These are phyloP conservation scores for Nematodospora anomalae DNA, from an alignment of 1,139 yeast genomes.

Conservation along the genomic window DNA sequence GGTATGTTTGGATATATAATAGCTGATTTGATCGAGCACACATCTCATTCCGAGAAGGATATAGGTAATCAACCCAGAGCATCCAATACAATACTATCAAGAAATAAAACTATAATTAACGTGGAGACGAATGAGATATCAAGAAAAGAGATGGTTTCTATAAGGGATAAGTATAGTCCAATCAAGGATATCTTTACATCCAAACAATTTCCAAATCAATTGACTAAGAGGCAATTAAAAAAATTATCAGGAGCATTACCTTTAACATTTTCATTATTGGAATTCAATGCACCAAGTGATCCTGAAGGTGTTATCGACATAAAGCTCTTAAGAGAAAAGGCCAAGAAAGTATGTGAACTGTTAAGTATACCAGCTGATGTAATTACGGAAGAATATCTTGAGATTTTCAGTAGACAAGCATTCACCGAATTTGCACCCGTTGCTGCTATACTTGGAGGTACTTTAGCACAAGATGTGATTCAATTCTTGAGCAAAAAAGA, in stretches of 20 bases:
- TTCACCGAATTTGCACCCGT: slow-evolving; percentile 79
- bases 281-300: slow-evolving; percentile 28
- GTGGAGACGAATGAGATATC: slow-evolving; percentile 35
- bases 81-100: slow-evolving; percentile 46
- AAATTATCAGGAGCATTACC: slow-evolving; percentile 65
- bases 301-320: slow-evolving; percentile 31
- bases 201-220: slow-evolving; percentile 41
- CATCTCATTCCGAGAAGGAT: slow-evolving; percentile 40
- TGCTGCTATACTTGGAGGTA: slow-evolving; percentile 88
- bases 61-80: slow-evolving; percentile 53
- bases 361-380: slow-evolving; percentile 41
- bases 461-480: slow-evolving; percentile 86
- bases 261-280: slow-evolving; percentile 56
- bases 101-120: slow-evolving; percentile 51
- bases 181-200: slow-evolving; percentile 33
- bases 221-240: slow-evolving; percentile 56
- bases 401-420: slow-evolving; percentile 48
- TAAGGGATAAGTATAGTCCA: slow-evolving; percentile 53
- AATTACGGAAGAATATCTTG: slow-evolving; percentile 37
- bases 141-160: slow-evolving; percentile 53
- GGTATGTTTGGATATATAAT: slow-evolving; percentile 85
- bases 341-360: slow-evolving; percentile 24
- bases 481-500: slow-evolving; percentile 77
- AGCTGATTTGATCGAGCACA: slow-evolving; percentile 72
- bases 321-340: slow-evolving; percentile 28